A percentile compares a stretch with the other conserved stretches of the same genome.
Conservation (phyloP, 352 stramenopile species). For the Pythium apleroticum region DNA sequence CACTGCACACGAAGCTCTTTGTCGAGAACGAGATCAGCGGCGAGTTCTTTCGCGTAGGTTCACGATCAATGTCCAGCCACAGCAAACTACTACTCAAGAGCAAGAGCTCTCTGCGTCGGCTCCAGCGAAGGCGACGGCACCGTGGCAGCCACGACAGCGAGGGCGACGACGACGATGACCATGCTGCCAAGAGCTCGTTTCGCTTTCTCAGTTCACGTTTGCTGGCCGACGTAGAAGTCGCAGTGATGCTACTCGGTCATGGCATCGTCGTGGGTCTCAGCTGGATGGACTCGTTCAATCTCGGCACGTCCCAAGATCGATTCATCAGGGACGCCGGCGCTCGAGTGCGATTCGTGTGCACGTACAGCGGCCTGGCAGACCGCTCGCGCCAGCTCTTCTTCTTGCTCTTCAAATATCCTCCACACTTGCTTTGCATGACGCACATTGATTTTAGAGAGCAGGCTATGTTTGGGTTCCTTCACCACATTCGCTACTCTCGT, state of each 20-base stretch:
- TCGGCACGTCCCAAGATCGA: constrained; percentile 29
- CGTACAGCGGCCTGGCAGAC: constrained; percentile 53
- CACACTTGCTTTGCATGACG: too few species aligned
- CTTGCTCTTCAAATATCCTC: constrained; percentile 80
- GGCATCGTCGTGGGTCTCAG: constrained; percentile 57
- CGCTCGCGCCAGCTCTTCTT: constrained; percentile 62
- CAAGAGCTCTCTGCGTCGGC: constrained; percentile 10
- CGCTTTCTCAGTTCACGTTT: constrained; percentile 2
- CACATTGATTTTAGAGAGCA: neutral
- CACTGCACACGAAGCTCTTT: constrained; percentile 8
- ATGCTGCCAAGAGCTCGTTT: neutral
- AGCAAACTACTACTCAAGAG: constrained; percentile 6
- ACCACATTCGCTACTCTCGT: constrained; percentile 44
- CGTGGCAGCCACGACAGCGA: neutral
- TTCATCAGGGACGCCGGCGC: constrained; percentile 14
- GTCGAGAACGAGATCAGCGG: constrained; percentile 63
- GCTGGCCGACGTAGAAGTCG: constrained; percentile 39
- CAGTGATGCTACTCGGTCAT: constrained; percentile 46
- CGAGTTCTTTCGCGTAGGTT: constrained; percentile 53
- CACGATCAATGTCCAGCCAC: neutral
- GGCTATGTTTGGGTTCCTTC: neutral
- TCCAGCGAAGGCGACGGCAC: constrained; percentile 3
- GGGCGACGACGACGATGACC: constrained; percentile 8
- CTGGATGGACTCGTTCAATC: constrained; percentile 66
- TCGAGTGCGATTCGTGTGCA: constrained; percentile 39